Evolutionary conservation across 2,329 filamentous ascomycete genomes (phyloP), one percentile per base, ranked within the genome.

Genomic region (Rhynchosporium agropyri): DNA sequence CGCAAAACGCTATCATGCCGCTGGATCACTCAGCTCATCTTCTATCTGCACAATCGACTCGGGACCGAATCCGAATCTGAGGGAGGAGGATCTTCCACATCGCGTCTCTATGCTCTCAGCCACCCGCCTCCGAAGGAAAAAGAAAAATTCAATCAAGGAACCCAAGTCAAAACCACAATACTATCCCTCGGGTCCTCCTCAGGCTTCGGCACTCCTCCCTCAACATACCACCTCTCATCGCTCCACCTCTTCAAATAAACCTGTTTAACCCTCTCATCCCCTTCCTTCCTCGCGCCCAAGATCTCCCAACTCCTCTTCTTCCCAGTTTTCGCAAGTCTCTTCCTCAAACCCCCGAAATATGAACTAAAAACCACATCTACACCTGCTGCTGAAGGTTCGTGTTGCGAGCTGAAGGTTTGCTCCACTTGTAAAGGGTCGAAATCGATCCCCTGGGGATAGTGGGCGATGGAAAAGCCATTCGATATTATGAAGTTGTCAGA

Each of bases 251-350:
- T 79, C 7, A 81, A 77, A 66, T 84, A 86, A 2, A 83, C 76
- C 71, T 86, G 83, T 56, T 77, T 78, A 4, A 86, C 79, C 1
- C 77, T 80, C 9, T 81, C 81, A 65, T 83, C 80, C 0, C 77
- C 75, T 48, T 79, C 79, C 26, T 80, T 70, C 2, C 74, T 76
- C 0, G 81, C 79, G 62, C 84, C 82, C 58, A 83, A 76, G 6
- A 85, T 71, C 50, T 84, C 80, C 81, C 81, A 84, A 40, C 78
- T 77, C 49, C 79, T 78, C 74, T 84, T 84, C 60, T 77, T 77
- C 3, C 81, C 81, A 0, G 80, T 82, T 67, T 77, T 75, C 53
- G 77, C 74, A 12, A 84, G 73, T 38, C 75, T 78, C 29, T 78
- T 78, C 4, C 81, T 74, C 63, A 82, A 77, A 4, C 80, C 79